Base-by-base conservation (phyloP, 805 yeast genomes). In the Hanseniaspora mollemarum region DNA sequence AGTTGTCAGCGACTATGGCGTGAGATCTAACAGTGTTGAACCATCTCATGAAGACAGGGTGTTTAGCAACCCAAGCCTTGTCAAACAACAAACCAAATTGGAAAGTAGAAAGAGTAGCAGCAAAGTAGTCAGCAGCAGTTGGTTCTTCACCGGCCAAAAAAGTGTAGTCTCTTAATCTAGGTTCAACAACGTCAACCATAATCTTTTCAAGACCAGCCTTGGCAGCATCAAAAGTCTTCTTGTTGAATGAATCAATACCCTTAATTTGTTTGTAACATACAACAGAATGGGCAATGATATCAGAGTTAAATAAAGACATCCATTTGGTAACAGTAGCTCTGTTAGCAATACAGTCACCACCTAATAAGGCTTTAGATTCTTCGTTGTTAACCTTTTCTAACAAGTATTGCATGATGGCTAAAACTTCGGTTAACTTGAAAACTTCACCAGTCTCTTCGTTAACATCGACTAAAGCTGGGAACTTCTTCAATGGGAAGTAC, bases 171-270 rank as follows among this genome's bases (percentile, higher is more conserved):
- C 71, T 64, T 59, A 80, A 72, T 71, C 79, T 75, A 37, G 65
- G 64, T 71, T 83, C 92, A 55, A 73, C 69, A 49, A 75, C 56
- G 29, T 63, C 59, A 28, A 35, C 46, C 55, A 71, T 64, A 51
- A 70, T 63, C 43, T 60, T 60, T 40, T 70, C 73, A 56, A 73
- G 61, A 53, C 62, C 57, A 18, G 31, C 52, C 19, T 42, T 49
- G n/a, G 43, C 28, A 42, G 38, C 41, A 38, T 46, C 51, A 19
- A 33, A 76, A 44, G 55, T 61, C 52, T 80, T 81, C 77, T 83
- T 83, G 82, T 83, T 81, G 81, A 77, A 86, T 57, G 94, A 88
- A 50, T 56, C 64, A 49, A 62, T 67, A 60, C 95, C 95, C 43
- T 67, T 61, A 51, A 83, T 62, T 58, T 87, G 83, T 54, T 65